Percentiles rank a stretch among this genome's conserved stretches.
These are phyloP conservation scores for Leccinum huronense DNA, from an alignment of 1,284 basidiomycete species.

Conservation along the genomic window DNA sequence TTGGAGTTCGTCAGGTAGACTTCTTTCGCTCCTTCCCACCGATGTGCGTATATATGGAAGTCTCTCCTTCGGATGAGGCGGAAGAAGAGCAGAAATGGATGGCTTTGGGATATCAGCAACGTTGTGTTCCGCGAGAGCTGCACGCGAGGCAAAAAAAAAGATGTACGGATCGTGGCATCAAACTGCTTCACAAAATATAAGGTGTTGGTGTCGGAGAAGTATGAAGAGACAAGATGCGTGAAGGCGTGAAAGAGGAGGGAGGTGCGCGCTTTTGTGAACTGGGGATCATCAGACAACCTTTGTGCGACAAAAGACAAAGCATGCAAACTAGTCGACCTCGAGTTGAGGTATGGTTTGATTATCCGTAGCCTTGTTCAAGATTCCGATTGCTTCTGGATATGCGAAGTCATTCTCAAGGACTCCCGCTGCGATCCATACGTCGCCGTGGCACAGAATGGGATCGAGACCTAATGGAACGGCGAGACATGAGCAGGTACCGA, in stretches of 20 bases:
- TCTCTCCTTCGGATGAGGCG: conserved; percentile 66
- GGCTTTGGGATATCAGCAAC: conserved; percentile 61
- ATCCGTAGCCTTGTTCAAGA: conserved; percentile 50
- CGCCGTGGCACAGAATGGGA: conserved; percentile 75
- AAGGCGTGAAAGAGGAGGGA: conserved; percentile 73
- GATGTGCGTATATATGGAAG: conserved; percentile 90
- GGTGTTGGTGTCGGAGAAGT: conserved; percentile 73
- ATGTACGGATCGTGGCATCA: conserved; percentile 74
- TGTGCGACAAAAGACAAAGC: conserved; percentile 72
- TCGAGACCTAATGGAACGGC: conserved; percentile 56
- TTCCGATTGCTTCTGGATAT: conserved; percentile 60
- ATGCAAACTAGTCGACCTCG: conserved; percentile 73
- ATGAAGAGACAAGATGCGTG: conserved; percentile 74
- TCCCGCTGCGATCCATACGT: conserved; percentile 89
- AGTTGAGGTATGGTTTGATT: conserved; percentile 59
- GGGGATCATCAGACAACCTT: conserved; percentile 54
- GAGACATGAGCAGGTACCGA: conserved; percentile 15
- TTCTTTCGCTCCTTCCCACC: conserved; percentile 99
- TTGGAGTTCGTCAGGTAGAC: conserved; percentile 96
- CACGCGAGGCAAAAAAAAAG: conserved; percentile 81
- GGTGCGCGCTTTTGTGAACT: conserved; percentile 56
- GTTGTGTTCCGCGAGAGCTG: conserved; percentile 64
- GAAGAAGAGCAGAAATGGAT: conserved; percentile 69
- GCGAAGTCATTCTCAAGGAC: conserved; percentile 84
- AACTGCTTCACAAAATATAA: conserved; percentile 79